Evolutionary conservation across 2,329 filamentous ascomycete genomes (phyloP).

Genomic region (Aureobasidium sp.): DNA sequence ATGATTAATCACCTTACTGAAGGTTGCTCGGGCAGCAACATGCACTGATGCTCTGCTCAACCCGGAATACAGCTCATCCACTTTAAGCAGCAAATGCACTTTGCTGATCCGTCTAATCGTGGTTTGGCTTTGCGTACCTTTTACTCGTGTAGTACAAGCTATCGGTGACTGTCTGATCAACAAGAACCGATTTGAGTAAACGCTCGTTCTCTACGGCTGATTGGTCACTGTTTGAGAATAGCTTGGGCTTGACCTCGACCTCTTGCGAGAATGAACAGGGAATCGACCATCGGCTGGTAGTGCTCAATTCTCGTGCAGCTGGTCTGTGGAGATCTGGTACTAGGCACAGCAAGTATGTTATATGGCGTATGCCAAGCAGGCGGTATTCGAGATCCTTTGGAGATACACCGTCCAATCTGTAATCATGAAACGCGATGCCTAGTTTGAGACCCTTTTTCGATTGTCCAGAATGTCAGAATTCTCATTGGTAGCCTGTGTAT

Average conservation of each 20-base stretch:
- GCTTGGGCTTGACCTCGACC: not conserved
- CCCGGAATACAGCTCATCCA: not conserved
- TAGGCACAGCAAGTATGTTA: not conserved
- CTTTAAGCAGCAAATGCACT: not conserved
- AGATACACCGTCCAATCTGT: not conserved
- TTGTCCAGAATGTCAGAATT: not conserved
- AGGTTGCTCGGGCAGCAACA: conserved; percentile 3
- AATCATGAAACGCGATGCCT: not conserved
- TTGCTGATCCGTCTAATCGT: conserved; percentile 5
- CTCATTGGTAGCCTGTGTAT: not conserved
- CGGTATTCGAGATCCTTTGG: no score
- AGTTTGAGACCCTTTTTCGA: not conserved
- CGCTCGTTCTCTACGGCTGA: not conserved
- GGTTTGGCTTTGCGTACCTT: conserved; percentile 4
- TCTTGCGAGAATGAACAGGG: not conserved
- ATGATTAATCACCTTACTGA: conserved; percentile 1
- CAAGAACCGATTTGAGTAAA: not conserved
- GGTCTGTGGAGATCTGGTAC: not conserved
- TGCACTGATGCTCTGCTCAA: not conserved
- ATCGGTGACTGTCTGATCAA: not conserved
- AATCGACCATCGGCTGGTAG: not conserved
- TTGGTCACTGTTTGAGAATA: not conserved
- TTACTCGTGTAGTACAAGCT: not conserved
- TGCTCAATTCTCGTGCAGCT: not conserved
- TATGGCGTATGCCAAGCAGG: not conserved